These are phyloP conservation scores for Diophrys sp. DNA, from an alignment of 73 alveolate genomes.

Conservation along the genomic window DNA sequence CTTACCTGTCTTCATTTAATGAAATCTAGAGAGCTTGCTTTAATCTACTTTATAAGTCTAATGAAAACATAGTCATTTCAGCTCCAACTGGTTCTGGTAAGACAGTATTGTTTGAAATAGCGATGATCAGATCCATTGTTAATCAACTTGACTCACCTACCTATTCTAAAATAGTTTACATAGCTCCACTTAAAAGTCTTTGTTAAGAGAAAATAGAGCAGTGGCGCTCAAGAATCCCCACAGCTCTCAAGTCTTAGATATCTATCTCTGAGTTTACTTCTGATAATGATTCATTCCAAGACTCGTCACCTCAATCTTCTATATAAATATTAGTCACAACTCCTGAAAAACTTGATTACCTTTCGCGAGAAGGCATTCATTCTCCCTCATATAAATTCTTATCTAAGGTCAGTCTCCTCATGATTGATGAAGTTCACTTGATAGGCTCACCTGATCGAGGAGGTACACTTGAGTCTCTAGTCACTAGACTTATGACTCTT, in stretches of 20 bases:
- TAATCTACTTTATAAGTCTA: not conserved
- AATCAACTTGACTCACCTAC: slow-evolving; percentile 50
- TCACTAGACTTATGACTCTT: slow-evolving; percentile 63
- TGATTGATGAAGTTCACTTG: slow-evolving; percentile 75
- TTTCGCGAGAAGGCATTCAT: slow-evolving; percentile 31
- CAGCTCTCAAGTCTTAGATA: slow-evolving; percentile 11
- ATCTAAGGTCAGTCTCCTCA: slow-evolving; percentile 44
- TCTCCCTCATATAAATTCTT: slow-evolving; percentile 50
- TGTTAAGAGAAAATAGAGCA: slow-evolving; percentile 65
- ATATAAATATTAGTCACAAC: slow-evolving; percentile 58
- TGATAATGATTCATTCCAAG: slow-evolving; percentile 56
- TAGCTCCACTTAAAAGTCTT: slow-evolving; percentile 61
- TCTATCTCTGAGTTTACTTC: slow-evolving; percentile 56
- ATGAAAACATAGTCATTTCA: slow-evolving; percentile 55
- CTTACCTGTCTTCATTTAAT: not conserved
- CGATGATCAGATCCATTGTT: slow-evolving; percentile 45
- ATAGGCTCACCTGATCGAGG: slow-evolving; percentile 76
- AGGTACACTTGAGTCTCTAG: slow-evolving; percentile 72
- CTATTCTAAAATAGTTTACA: slow-evolving; percentile 58
- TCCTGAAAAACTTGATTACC: slow-evolving; percentile 46
- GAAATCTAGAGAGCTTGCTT: not conserved
- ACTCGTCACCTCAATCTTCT: slow-evolving; percentile 36
- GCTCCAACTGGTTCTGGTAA: slow-evolving; percentile 73
- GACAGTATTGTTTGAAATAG: slow-evolving; percentile 58
- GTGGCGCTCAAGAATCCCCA: slow-evolving; percentile 55